Conservation (phyloP, 345 rosid species). For the Raphanus sativus region DNA sequence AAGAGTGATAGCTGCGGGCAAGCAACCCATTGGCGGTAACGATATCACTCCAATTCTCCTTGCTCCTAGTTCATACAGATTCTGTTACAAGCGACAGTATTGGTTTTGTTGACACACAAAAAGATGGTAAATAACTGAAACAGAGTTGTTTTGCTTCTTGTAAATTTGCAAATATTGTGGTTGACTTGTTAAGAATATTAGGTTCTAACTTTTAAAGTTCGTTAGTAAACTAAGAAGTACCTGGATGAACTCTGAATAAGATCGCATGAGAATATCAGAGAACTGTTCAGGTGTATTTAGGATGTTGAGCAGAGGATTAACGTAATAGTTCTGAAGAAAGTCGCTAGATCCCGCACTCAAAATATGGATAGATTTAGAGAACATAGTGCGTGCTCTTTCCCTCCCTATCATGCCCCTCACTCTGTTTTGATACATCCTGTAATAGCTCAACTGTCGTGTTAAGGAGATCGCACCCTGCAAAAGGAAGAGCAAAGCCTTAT, state of each 20-base stretch:
- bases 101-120: constrained; percentile 26
- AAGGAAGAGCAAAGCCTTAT: constrained; percentile 25
- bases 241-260: constrained; percentile 78
- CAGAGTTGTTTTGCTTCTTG: constrained; percentile 6
- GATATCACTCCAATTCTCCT: constrained; percentile 78
- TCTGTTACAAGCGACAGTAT: constrained; percentile 51
- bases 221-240: constrained; percentile 38
- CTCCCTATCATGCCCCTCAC: constrained; percentile 55
- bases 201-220: neutral
- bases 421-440: constrained; percentile 66
- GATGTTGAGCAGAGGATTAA: constrained; percentile 59
- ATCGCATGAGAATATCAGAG: constrained; percentile 61
- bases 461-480: constrained; percentile 64
- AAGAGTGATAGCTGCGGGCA: constrained; percentile 86
- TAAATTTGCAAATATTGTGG: constrained; percentile 20
- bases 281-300: constrained; percentile 57
- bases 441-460: constrained; percentile 72
- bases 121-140: constrained; percentile 31
- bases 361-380: constrained; percentile 70
- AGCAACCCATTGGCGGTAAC: constrained; percentile 83
- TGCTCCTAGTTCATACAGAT: constrained; percentile 68
- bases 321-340: constrained; percentile 85
- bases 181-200: constrained; percentile 5
- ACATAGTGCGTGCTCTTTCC: constrained; percentile 48
- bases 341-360: constrained; percentile 89